phyloP scores from a whole-genome alignment of 176 grass and related monocot genomes.

The Triticum monococcum region DNA sequence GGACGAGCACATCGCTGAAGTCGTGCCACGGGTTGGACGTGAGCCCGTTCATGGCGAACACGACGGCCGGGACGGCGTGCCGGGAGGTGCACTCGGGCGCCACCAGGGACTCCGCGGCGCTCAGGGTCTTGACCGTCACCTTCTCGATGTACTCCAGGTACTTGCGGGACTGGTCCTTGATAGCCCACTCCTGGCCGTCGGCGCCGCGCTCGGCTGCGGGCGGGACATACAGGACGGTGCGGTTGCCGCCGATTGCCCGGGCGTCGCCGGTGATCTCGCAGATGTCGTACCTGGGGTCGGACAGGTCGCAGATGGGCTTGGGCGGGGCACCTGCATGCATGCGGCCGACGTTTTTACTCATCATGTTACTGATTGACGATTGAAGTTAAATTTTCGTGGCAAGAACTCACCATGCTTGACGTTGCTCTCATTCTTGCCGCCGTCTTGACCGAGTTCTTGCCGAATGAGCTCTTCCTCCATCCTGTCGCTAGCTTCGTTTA shows the following conservation, averaged over 20 bases:
- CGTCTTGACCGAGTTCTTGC: conserved; percentile 21
- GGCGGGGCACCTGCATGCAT: conserved; percentile 25
- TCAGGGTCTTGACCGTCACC: conserved; percentile 46
- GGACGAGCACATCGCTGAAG: conserved; percentile 71
- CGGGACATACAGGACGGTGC: conserved; percentile 46
- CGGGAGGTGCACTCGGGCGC: conserved; percentile 53
- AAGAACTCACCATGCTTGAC: background rate
- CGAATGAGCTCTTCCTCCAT: conserved; percentile 38
- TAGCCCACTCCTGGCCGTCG: conserved; percentile 52
- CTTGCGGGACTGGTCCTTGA: conserved; percentile 67
- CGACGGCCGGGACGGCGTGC: conserved; percentile 43
- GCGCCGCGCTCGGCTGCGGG: background rate
- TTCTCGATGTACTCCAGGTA: conserved; percentile 39
- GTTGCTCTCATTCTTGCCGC: background rate
- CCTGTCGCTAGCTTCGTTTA: background rate
- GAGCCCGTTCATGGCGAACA: conserved; percentile 68
- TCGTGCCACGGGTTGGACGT: conserved; percentile 77
- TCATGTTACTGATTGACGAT: too few species aligned
- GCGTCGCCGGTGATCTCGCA: conserved; percentile 59
- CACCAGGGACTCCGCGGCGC: conserved; percentile 19
- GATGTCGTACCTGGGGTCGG: conserved; percentile 52
- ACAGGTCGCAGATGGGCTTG: conserved; percentile 60
- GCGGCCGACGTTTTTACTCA: background rate
- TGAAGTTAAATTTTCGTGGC: background rate
- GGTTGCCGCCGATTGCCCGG: conserved; percentile 44